phyloP scores from a whole-genome alignment of 495 filamentous ascomycete species.

The Tuber magnatum region DNA sequence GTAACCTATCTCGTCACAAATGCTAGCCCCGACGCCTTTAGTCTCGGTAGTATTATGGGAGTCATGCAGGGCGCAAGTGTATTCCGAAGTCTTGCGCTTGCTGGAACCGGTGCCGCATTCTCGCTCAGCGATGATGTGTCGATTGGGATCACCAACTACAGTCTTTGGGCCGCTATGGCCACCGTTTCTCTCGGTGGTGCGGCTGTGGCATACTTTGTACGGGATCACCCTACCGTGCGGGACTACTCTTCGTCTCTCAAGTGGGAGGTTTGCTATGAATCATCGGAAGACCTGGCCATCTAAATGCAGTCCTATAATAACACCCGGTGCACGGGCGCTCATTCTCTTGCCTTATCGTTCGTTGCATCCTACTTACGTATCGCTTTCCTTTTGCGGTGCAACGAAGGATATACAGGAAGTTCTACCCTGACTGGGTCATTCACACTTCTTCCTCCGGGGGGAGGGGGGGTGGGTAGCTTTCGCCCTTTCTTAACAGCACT shows the following conservation, averaged over 20 bases:
- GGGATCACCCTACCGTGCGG: conserved; percentile 45
- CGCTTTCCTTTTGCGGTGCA: background rate
- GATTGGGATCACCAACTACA: conserved; percentile 42
- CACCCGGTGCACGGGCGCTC: background rate
- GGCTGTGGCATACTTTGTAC: conserved; percentile 44
- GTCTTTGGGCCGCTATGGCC: conserved; percentile 43
- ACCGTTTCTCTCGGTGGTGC: conserved; percentile 43
- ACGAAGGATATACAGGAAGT: background rate
- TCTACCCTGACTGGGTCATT: background rate
- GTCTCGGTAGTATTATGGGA: conserved; percentile 47
- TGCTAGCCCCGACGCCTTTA: conserved; percentile 46
- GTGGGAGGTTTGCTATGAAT: conserved; percentile 48
- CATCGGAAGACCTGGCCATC: conserved; percentile 31
- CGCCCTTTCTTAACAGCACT: background rate
- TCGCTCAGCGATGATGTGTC: conserved; percentile 43
- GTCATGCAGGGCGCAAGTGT: conserved; percentile 45
- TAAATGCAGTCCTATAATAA: background rate
- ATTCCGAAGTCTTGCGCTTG: conserved; percentile 46
- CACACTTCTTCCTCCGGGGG: background rate
- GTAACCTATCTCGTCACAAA: conserved; percentile 45
- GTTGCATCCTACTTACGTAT: background rate
- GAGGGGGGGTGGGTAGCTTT: too few relatives aligned
- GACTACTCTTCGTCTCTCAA: conserved; percentile 43
- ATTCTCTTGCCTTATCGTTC: background rate
- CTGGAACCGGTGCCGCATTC: conserved; percentile 45